Evolutionary conservation across 176 grass and related monocot genomes (phyloP).

Genomic region (Typha latifolia): DNA sequence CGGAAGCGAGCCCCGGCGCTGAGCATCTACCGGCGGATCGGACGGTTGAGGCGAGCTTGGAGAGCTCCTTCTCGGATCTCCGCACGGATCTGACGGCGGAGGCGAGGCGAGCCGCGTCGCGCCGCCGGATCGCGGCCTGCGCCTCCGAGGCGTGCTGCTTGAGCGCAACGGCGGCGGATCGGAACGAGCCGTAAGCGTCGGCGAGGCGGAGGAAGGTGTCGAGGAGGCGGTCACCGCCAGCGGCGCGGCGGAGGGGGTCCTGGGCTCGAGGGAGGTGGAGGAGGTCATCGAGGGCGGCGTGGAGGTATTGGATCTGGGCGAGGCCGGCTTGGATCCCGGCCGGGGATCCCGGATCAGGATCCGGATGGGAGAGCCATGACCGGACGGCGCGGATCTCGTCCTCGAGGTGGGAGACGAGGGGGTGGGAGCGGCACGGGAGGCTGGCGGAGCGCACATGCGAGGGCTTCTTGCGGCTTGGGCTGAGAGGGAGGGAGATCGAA

Average conservation of each 20-base stretch:
- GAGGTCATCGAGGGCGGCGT: constrained; percentile 36
- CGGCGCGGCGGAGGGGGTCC: constrained; percentile 2
- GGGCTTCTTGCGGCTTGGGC: neutral
- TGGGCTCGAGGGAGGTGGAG: constrained; percentile 32
- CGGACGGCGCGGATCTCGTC: constrained; percentile 13
- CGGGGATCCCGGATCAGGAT: neutral
- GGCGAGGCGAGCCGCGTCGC: constrained; percentile 15
- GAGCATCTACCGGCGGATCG: constrained; percentile 8
- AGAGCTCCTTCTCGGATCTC: constrained; percentile 34
- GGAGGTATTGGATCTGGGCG: constrained; percentile 29
- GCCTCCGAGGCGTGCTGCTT: constrained; percentile 23
- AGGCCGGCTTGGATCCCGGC: constrained; percentile 21
- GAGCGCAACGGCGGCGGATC: constrained; percentile 26
- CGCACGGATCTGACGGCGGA: constrained; percentile 27
- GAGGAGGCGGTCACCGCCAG: constrained; percentile 30
- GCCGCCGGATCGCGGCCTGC: constrained; percentile 38
- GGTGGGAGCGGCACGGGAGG: constrained; percentile 35
- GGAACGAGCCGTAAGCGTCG: constrained; percentile 54
- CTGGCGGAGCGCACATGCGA: constrained; percentile 45
- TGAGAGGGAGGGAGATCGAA: constrained; percentile 33
- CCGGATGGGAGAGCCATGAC: constrained; percentile 11
- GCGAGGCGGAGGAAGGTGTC: constrained; percentile 50
- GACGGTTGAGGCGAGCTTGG: constrained; percentile 20
- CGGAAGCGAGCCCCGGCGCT: neutral
- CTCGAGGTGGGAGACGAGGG: constrained; percentile 31